Conservation (phyloP, 1,139 yeast species). For the Fermentozyma sake region DNA sequence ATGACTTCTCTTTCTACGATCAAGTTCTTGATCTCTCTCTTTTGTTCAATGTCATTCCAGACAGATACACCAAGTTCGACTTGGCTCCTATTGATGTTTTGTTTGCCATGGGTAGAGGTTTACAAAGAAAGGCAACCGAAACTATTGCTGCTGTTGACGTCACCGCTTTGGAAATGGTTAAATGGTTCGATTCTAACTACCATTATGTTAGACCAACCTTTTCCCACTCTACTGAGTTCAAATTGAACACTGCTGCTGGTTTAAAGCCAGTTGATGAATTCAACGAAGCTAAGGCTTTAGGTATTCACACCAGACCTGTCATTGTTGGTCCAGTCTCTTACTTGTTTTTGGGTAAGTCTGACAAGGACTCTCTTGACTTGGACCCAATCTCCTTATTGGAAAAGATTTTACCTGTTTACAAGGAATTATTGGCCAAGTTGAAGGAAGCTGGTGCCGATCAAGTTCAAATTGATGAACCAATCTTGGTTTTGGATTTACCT, state of each 20-base stretch:
- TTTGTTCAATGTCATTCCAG: conserved; percentile 93
- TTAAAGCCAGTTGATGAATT: conserved; percentile 95
- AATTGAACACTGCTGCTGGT: conserved; percentile 70
- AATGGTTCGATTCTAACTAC: conserved; percentile 99
- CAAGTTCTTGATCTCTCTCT: conserved; percentile 92
- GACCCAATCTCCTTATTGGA: conserved; percentile 87
- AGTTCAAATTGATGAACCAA: conserved; percentile 97
- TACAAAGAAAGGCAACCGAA: conserved; percentile 94
- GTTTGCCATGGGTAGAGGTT: conserved; percentile 99
- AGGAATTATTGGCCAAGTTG: conserved; percentile 80
- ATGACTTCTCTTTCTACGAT: conserved; percentile 97
- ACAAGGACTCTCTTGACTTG: conserved; percentile 93
- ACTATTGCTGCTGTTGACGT: conserved; percentile 89
- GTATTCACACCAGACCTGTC: conserved; percentile 96
- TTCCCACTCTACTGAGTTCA: conserved; percentile 91
- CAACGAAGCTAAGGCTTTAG: conserved; percentile 95
- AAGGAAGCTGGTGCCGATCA: conserved; percentile 91
- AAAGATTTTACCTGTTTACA: conserved; percentile 89
- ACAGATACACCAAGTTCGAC: conserved; percentile 89
- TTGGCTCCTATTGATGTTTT: conserved; percentile 87
- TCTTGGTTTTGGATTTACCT: conserved; percentile 90
- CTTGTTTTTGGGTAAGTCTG: conserved; percentile 95
- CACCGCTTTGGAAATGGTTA: conserved; percentile 98
- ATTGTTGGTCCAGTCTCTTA: conserved; percentile 94
- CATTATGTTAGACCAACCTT: conserved; percentile 99